Base-by-base conservation (phyloP, 495 filamentous ascomycete genomes). In the Talaromyces stipitatus region DNA sequence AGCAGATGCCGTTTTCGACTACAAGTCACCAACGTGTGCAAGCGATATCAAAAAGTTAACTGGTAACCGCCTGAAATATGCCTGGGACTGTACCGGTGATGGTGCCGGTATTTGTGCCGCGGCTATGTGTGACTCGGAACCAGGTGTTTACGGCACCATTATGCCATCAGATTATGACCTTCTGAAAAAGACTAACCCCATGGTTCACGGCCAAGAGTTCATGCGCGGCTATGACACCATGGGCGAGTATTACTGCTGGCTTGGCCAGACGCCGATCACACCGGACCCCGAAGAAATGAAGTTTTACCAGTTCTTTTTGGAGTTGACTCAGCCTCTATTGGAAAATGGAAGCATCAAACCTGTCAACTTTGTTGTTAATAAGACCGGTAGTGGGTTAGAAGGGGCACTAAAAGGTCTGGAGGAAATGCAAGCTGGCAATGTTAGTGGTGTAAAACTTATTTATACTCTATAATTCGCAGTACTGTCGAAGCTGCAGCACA, bases 1-100 rank as follows among this genome's bases (percentile, higher is more conserved):
- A 4, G 82, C 82, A 0, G 71, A 71, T 30, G 61, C 66, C 9
- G 75, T 76, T 0, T 85, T 82, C 58, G 81, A 87, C 66, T 86
- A 86, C 64, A 65, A 70, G 3, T 65, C 65, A 0, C 63, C 74
- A 1, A 66, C 68, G 2, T 73, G 70, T 56, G 74, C 71, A 0
- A 60, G 69, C 2, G 69, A 80, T 23, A 82, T 82, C 54, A 58
- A 66, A 3, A 26, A 55, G 6, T 60, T 67, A 8, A 77, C 76
- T 4, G 64, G 68, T 45, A 72, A 72, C 50, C 28, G 41, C 1
- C 69, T 81, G 7, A 53, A 61, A 6, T 69, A 69, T 50, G 71
- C 63, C 0, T 61, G 78, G 0, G 78, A 81, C 60, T 69, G 66
- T 18, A 72, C 78, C 51, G 58, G 65, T 3, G 69, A 71, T 12